These are phyloP conservation scores for Jamesozyma jinghongensis DNA, from an alignment of 805 yeast genomes.

Conservation along the genomic window DNA sequence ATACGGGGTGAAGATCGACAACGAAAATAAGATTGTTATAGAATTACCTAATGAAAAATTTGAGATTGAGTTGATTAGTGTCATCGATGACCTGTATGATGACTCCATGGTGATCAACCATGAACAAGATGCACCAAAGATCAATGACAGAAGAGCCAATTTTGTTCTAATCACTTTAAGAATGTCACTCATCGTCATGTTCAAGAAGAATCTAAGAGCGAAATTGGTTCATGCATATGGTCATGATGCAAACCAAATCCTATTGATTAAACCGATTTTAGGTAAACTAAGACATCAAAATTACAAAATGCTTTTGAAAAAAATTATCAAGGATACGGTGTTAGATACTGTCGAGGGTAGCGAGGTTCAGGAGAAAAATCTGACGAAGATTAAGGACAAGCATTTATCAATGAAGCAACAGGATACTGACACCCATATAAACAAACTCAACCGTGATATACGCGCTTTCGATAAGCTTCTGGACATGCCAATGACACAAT, in stretches of 20 bases:
- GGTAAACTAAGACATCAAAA: slow-evolving; percentile 28
- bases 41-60: slow-evolving; percentile 58
- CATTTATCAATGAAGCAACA: neutral
- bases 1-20: slow-evolving; percentile 57
- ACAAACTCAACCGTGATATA: slow-evolving; percentile 20
- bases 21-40: slow-evolving; percentile 52
- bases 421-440: slow-evolving; percentile 10
- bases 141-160: slow-evolving; percentile 33
- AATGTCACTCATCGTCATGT: slow-evolving; percentile 32
- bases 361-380: slow-evolving; percentile 1
- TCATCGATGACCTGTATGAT: slow-evolving; percentile 11
- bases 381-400: neutral
- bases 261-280: slow-evolving; percentile 26
- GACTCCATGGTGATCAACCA: slow-evolving; percentile 30
- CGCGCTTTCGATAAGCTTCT: slow-evolving; percentile 17
- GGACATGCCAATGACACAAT: slow-evolving; percentile 16
- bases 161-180: slow-evolving; percentile 27
- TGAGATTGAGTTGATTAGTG: slow-evolving; percentile 48
- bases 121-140: slow-evolving; percentile 36
- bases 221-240: slow-evolving; percentile 14
- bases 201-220: slow-evolving; percentile 31
- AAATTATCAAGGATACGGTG: slow-evolving; percentile 20
- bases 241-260: slow-evolving; percentile 11
- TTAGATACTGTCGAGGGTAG: slow-evolving; percentile 17
- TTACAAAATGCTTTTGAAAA: slow-evolving; percentile 21